A percentile compares a stretch with the other conserved stretches of the same genome.
These are phyloP conservation scores for Penicillium tannophilum DNA, from an alignment of 495 filamentous ascomycete species.

Conservation along the genomic window DNA sequence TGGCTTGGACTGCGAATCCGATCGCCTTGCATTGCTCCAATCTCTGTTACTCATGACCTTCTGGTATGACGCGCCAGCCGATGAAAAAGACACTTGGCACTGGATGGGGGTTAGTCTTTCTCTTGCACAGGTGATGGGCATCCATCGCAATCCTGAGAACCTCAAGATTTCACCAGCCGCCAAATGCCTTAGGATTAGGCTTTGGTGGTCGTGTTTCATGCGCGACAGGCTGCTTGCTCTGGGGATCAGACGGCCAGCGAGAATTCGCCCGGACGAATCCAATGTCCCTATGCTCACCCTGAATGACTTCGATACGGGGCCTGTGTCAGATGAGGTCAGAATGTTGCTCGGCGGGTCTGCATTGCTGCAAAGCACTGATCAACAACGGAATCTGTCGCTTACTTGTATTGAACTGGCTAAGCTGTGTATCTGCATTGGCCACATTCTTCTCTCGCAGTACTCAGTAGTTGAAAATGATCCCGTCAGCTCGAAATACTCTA, in stretches of 20 bases:
- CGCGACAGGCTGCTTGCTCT: slow-evolving; percentile 84
- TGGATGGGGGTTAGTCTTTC: slow-evolving; percentile 90
- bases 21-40: slow-evolving; percentile 81
- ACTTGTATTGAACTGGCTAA: slow-evolving; percentile 93
- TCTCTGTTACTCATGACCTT: slow-evolving; percentile 83
- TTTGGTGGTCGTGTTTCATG: slow-evolving; percentile 96
- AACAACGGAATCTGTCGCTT: slow-evolving; percentile 72
- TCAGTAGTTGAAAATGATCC: slow-evolving; percentile 80
- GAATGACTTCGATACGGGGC: slow-evolving; percentile 78
- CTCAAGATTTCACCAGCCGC: slow-evolving; percentile 27
- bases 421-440: slow-evolving; percentile 81
- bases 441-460: slow-evolving; percentile 83
- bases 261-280: slow-evolving; percentile 86
- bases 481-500: slow-evolving; percentile 72
- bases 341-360: slow-evolving; percentile 66
- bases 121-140: slow-evolving; percentile 80
- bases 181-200: slow-evolving; percentile 61
- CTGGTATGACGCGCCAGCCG: slow-evolving; percentile 88
- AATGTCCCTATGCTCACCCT: slow-evolving; percentile 85
- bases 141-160: slow-evolving; percentile 80
- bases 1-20: slow-evolving; percentile 83
- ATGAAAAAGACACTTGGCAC: slow-evolving; percentile 89
- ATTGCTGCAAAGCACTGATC: slow-evolving; percentile 59
- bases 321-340: slow-evolving; percentile 62
- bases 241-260: slow-evolving; percentile 84